Evolutionary conservation across 2,329 filamentous ascomycete genomes (phyloP), one percentile per base, ranked within the genome.

Genomic region (Capronia epimyces): DNA sequence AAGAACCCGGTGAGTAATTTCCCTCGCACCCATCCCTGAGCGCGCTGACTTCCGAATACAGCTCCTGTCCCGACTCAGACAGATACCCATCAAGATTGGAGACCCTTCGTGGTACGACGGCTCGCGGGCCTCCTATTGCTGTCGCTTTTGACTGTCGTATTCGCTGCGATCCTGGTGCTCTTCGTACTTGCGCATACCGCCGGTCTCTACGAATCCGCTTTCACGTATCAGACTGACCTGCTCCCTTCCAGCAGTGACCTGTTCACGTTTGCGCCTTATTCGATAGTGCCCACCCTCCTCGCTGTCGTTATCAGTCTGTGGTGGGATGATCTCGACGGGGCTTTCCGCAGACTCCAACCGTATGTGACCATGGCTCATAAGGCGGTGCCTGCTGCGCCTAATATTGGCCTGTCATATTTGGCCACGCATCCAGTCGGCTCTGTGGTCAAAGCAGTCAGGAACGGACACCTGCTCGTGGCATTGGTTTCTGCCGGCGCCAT

Each of bases 271-370:
- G 52, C 55, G 15, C 49, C 49, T 32, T 53, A 50, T 29, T 58
- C 55, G 1, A 49, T 56, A 9, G 31, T 56, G 7, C 49, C 52
- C 9, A 55, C 55, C 0, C 13, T 58, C n/a, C 15, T 53, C 12
- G 55, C 52, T 13, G 55, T 57, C 8, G 39, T 31, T 3, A 37
- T 59, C 8, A 31, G 31, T 3, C 29, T 57, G 12, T 59, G 56
- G 54, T 59, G 55, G 54, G 51, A 48, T 25, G 27, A 41, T 22
- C 20, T 59, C 9, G 56, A 57, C 25, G 50, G 44, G 37, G 41
- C 49, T 5, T 53, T 57, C 32, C 48, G 52, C 18, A 20, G 40
- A 21, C 25, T 57, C 25, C 56, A 59, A 29, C 56, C 54, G 8
- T 59, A 47, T 45, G 42, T 55, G 13, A 55, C 51, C 10, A 57